These are phyloP conservation scores for Leishmania amazonensis DNA, from an alignment of 208 protist species.

Conservation along the genomic window DNA sequence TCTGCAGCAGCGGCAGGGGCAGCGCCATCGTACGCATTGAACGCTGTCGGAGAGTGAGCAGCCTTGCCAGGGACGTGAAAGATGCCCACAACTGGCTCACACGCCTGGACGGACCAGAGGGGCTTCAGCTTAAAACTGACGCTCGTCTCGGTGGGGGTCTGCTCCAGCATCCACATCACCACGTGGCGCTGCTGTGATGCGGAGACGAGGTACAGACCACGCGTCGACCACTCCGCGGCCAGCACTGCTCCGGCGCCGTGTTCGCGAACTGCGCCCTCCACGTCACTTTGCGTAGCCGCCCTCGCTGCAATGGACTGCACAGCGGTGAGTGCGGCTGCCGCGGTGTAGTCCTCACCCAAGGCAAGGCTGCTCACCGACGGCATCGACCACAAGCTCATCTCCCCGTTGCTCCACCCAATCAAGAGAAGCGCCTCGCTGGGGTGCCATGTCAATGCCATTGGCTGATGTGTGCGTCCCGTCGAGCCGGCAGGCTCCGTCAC, in stretches of 20 bases:
- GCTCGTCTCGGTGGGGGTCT: constrained; percentile 33
- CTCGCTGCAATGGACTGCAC: constrained; percentile 41
- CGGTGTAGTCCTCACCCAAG: constrained; percentile 30
- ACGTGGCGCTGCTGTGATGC: constrained; percentile 55
- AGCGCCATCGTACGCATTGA: neutral
- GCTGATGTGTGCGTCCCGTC: constrained; percentile 28
- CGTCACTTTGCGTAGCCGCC: constrained; percentile 43
- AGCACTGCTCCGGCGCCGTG: constrained; percentile 63
- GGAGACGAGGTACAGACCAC: constrained; percentile 65
- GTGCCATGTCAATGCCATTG: constrained; percentile 84
- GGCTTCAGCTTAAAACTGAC: constrained; percentile 45
- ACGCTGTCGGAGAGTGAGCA: neutral
- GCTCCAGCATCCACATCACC: constrained; percentile 76
- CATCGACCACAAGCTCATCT: constrained; percentile 70
- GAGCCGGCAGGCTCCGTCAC: constrained; percentile 40
- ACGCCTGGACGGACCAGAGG: constrained; percentile 71
- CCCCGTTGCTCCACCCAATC: constrained; percentile 87
- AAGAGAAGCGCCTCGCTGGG: constrained; percentile 66
- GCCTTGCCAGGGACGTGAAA: constrained; percentile 40
- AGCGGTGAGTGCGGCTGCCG: constrained; percentile 21
- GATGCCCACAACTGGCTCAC: constrained; percentile 41
- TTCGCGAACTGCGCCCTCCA: constrained; percentile 61
- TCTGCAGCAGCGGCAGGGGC: constrained; percentile 3
- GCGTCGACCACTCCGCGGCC: constrained; percentile 53
- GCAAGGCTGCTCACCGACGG: constrained; percentile 31